Evolutionary conservation across 805 yeast genomes (phyloP).

Genomic region (Wickerhamiella qilinensis): DNA sequence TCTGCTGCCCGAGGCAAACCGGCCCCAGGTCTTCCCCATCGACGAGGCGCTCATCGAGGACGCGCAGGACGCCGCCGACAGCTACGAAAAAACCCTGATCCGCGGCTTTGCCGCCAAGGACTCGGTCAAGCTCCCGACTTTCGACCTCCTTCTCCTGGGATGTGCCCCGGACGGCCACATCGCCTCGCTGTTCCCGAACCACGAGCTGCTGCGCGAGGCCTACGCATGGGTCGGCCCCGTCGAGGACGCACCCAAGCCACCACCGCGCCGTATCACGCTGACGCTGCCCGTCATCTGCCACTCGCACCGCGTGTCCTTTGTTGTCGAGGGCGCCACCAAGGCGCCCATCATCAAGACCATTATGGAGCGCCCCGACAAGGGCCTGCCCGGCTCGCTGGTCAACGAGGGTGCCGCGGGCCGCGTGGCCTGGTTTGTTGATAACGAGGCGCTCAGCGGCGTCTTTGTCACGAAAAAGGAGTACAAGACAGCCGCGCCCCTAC

Average conservation of each 20-base stretch:
- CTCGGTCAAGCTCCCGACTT: constrained; percentile 87
- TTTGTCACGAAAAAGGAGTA: constrained; percentile 56
- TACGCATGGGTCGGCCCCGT: constrained; percentile 94
- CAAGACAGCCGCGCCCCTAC: constrained; percentile 32
- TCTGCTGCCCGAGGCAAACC: constrained; percentile 33
- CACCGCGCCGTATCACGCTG: constrained; percentile 68
- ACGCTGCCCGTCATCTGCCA: constrained; percentile 92
- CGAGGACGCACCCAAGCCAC: constrained; percentile 80
- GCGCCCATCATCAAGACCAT: constrained; percentile 83
- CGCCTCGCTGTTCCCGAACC: constrained; percentile 90
- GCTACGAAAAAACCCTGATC: constrained; percentile 72
- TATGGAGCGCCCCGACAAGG: constrained; percentile 95
- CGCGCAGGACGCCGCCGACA: constrained; percentile 81
- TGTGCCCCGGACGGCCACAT: constrained; percentile 99
- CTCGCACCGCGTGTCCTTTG: constrained; percentile 81
- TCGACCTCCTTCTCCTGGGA: constrained; percentile 78
- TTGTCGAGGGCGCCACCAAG: constrained; percentile 90
- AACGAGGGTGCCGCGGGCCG: constrained; percentile 95
- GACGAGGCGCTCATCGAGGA: constrained; percentile 49
- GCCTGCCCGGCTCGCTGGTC: constrained; percentile 82
- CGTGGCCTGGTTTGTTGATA: constrained; percentile 95
- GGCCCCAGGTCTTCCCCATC: constrained; percentile 69
- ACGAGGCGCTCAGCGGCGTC: constrained; percentile 74
- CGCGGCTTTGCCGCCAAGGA: constrained; percentile 91
- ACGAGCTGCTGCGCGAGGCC: constrained; percentile 72